Evolutionary conservation across 139 green algal species (phyloP), one percentile per base, ranked within the genome.

Genomic region (Picochlorum sp.): DNA sequence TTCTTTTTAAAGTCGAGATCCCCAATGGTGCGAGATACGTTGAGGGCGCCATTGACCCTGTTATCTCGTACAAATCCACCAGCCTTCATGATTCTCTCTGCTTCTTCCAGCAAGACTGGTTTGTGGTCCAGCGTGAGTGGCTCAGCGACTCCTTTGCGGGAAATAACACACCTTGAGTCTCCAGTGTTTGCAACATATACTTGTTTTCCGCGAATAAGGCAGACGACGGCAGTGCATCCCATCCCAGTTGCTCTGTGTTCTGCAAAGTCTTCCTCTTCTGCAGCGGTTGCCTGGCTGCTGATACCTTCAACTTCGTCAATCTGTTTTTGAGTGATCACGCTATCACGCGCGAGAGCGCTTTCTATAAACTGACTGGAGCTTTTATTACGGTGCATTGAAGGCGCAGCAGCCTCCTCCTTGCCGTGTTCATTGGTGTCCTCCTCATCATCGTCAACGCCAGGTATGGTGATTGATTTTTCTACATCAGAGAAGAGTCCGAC

Each of bases 1-100:
- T 92, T 91, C 62, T 65, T 68, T 83, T 97, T 97, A 75, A 96
- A 97, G 65, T 93, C 91, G 21, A 98, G 78, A 71, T 98, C 92
- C 0, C 92, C 92, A 54, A 98, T 92, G 4, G 92, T 92, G 28
- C 92, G 82, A 3, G 82, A 92, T 65, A 98, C 78, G 69, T 97
- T 96, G 2, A 97, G 77, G 49, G 92, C 92, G 71, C 89, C 90
- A 51, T 97, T 97, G 9, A 97, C 90, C 24, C 90, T 75, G 67
- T 66, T 75, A 60, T 81, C 70, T 4, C 65, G 66, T 18, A 86
- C 72, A 64, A 87, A 89, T 30, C 77, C 84, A 37, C 90, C 90
- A 8, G 90, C 90, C 54, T 72, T 72, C 23, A 86, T 83, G 57
- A 96, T 96, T 60, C 90, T 81, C 10, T 73, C 68, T 11, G 77